phyloP scores from a whole-genome alignment of 179 eudicot species.

The Gypsophila paniculata region DNA sequence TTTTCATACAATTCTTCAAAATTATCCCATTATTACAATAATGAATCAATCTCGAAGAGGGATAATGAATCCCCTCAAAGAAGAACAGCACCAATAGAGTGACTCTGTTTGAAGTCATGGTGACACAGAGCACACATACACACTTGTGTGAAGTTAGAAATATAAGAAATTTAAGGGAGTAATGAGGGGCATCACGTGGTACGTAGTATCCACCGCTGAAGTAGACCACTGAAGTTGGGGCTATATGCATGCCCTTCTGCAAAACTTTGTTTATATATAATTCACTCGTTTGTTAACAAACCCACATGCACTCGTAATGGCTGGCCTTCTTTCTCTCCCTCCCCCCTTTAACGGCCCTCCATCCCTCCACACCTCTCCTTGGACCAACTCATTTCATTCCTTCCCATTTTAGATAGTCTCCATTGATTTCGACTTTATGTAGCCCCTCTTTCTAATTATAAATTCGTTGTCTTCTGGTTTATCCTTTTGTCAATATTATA shows the following conservation, averaged over 20 bases:
- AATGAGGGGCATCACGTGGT: slow-evolving; percentile 23
- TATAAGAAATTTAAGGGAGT: not conserved
- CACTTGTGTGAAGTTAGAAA: slow-evolving; percentile 1
- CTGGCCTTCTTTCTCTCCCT: not conserved
- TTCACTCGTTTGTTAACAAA: not conserved
- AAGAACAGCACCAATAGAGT: not conserved
- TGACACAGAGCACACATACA: not conserved
- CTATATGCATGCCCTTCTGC: slow-evolving; percentile 15
- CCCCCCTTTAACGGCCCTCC: no score
- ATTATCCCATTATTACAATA: no score
- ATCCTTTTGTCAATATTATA: no score
- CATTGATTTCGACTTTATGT: no score
- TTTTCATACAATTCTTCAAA: no score
- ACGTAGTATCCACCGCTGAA: slow-evolving; percentile 21
- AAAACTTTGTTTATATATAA: not conserved
- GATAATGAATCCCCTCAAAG: no score
- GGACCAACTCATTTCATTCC: no score
- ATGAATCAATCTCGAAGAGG: no score
- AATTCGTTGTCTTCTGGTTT: no score
- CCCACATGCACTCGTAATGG: slow-evolving; percentile 12
- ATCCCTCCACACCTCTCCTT: no score
- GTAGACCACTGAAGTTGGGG: slow-evolving; percentile 17
- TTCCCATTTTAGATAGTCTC: no score
- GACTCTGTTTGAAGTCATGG: not conserved
- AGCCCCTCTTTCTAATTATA: no score